These are phyloP conservation scores for Candida yuanshanica DNA, from an alignment of 805 yeast species.

Conservation along the genomic window DNA sequence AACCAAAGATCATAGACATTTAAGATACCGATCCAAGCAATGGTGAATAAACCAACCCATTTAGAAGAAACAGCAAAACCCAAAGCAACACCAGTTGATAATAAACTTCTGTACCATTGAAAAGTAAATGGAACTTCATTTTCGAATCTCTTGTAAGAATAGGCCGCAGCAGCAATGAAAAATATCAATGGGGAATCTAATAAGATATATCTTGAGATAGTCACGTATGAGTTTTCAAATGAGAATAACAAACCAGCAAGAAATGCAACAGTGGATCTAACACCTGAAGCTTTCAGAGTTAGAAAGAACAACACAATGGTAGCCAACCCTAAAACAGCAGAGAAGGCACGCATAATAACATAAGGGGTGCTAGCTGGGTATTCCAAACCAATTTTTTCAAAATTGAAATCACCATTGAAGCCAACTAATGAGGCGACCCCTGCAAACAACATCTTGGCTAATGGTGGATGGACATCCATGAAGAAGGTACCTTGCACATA, in stretches of 20 bases:
- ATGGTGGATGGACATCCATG: constrained; percentile 78
- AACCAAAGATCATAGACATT: constrained; percentile 66
- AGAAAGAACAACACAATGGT: constrained; percentile 61
- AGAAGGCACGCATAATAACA: constrained; percentile 60
- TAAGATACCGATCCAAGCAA: constrained; percentile 68
- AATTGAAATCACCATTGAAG: constrained; percentile 64
- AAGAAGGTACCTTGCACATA: constrained; percentile 62
- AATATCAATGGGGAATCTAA: constrained; percentile 73
- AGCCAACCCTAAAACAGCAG: constrained; percentile 63
- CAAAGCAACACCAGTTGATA: constrained; percentile 61
- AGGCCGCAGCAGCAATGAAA: constrained; percentile 68
- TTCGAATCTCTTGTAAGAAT: constrained; percentile 62
- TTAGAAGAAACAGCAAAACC: constrained; percentile 72
- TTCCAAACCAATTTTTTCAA: constrained; percentile 57
- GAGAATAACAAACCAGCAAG: constrained; percentile 50
- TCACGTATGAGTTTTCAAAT: constrained; percentile 61
- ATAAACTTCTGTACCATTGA: constrained; percentile 52
- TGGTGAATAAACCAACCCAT: constrained; percentile 81
- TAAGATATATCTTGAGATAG: constrained; percentile 70
- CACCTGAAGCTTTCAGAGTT: constrained; percentile 68
- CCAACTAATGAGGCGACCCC: constrained; percentile 65
- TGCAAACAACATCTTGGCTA: constrained; percentile 71
- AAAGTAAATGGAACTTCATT: constrained; percentile 53
- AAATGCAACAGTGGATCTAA: constrained; percentile 56
- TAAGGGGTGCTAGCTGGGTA: constrained; percentile 59